Base-by-base conservation (phyloP, 495 filamentous ascomycete species). In the Daldinia decipiens region DNA sequence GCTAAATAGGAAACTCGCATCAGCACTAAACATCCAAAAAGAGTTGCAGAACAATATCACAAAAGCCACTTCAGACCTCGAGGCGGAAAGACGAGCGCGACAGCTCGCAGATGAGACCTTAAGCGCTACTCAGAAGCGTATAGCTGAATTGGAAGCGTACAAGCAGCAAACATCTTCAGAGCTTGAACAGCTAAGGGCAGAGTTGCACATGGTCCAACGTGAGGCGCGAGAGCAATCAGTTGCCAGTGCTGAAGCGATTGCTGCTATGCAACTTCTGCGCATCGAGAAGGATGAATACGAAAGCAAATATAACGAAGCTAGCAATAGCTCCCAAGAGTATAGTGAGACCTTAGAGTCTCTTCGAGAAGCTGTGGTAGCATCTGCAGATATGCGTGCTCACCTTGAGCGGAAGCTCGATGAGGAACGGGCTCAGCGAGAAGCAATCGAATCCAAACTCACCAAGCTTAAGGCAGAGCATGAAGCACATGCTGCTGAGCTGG, bases 41-140 rank as follows among this genome's bases (percentile, higher is more conserved):
- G 93, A 95, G 56, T 82, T 97, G 13, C 90, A 90, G 63, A 82
- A 86, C 32, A 89, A 88, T 62, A 71, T 96, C 15, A 89, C 94
- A 19, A 80, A 86, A 47, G 72, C 94, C 65, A 85, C 80, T 5
- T 78, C 81, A 13, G 93, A 98, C 47, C 80, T 97, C 11, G 87
- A 92, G 31, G 88, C 92, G 8, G 96, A 99, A 75, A 91, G 84
- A 72, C 91, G 87, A 59, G 89, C 91, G 4, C 86, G 92, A 32
- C 89, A 92, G 75, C 81, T 97, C 5, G 94, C 95, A 0, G 95
- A 99, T 72, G 95, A 97, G 61, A 95, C 91, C 1, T 87, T 91
- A 9, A 90, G 90, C 59, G 91, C 92, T 19, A 91, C 93, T 17
- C 88, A 97, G 70, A 91, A 88, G 79, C 88, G 95, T 26, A 88